Base-by-base conservation (phyloP, 805 yeast genomes). In the Hanseniaspora valbyensis region DNA sequence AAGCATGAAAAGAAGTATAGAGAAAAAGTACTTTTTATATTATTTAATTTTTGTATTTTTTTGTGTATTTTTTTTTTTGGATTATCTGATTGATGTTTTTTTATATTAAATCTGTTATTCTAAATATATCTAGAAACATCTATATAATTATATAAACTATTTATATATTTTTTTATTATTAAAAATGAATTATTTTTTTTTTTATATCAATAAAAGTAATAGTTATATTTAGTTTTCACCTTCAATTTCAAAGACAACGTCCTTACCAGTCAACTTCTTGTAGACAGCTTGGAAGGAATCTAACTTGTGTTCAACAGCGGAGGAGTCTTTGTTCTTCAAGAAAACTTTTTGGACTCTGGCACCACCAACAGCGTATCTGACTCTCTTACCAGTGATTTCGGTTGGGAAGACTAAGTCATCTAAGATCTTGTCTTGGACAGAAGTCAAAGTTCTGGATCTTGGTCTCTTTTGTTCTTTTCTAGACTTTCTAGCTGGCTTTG, bases 391-490 rank as follows among this genome's bases (percentile, higher is more conserved):
- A 63, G 83, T 80, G 68, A 90, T 90, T 80, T 90, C 96, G 64
- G 97, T 89, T 75, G 98, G 98, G 96, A 83, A 90, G 62, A 92
- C 98, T 70, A 90, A 80, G 76, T 90, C 98, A 78, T 92, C 98
- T 73, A 90, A 86, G 77, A 90, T 77, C 74, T 87, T 86, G 77
- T 92, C 97, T 76, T 90, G 98, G 63, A 90, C 98, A 69, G 96
- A 88, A 65, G 96, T 81, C 74, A 92, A 80, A 69, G 98, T 90
- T 84, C 98, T 88, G 67, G 97, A 89, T 80, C 95, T 87, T 74
- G 98, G 98, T 81, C 98, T 89, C 89, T 92, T 89, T 79, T 92
- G 98, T 67, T 72, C 75, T 74, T 82, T 85, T 80, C 88, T 86
- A 57, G 95, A 78, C 69, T 81, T 77, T 78, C 97, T 88, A 68